These are phyloP conservation scores for Neonectria magnoliae DNA, from an alignment of 2,329 filamentous ascomycete genomes.

Conservation along the genomic window DNA sequence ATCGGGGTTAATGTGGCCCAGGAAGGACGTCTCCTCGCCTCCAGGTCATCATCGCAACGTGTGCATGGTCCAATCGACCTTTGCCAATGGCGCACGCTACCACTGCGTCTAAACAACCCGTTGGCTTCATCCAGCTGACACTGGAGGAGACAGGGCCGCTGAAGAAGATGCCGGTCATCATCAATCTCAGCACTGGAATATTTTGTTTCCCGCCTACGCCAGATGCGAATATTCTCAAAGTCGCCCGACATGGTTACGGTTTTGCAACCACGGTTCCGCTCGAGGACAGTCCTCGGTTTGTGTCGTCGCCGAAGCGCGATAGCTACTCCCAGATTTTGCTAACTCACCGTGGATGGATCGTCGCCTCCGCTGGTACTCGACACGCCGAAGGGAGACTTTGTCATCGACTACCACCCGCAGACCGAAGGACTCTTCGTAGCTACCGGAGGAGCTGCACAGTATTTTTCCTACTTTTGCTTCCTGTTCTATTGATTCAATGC, in stretches of 20 bases:
- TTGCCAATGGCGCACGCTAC: constrained; percentile 70
- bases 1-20: constrained; percentile 40
- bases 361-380: constrained; percentile 74
- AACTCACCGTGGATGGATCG: constrained; percentile 61
- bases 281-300: constrained; percentile 28
- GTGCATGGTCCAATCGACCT: constrained; percentile 69
- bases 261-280: constrained; percentile 51
- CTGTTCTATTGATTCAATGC: neutral
- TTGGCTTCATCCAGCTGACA: constrained; percentile 72
- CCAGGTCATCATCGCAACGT: constrained; percentile 73
- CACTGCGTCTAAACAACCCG: constrained; percentile 71
- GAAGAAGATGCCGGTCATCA: constrained; percentile 65
- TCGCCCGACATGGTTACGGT: constrained; percentile 69
- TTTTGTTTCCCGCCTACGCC: constrained; percentile 65
- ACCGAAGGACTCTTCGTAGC: constrained; percentile 58
- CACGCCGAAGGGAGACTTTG: constrained; percentile 71
- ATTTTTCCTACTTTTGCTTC: neutral
- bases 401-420: constrained; percentile 65
- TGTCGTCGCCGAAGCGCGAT: constrained; percentile 49
- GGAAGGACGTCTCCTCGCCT: constrained; percentile 60
- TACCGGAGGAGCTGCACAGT: constrained; percentile 49
- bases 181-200: constrained; percentile 64
- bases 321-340: constrained; percentile 64
- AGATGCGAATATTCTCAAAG: constrained; percentile 62
- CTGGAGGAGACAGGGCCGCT: constrained; percentile 65